Evolutionary conservation across 108 stramenopile species (phyloP).

Genomic region (Cyclotella cryptica): DNA sequence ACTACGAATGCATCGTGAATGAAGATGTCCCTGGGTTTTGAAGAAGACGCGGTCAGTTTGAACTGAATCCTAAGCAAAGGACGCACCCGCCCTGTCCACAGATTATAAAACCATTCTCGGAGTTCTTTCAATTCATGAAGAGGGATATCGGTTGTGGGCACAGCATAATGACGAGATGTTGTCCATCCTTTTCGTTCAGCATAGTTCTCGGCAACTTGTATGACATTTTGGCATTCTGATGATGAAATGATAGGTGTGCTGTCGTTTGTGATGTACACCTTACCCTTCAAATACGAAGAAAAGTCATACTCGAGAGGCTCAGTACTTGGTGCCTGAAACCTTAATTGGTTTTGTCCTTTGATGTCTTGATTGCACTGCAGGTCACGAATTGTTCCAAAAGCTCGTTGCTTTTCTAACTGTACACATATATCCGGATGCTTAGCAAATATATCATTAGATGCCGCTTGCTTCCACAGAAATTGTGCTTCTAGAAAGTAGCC

Average conservation of each 20-base stretch:
- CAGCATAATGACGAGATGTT: slow-evolving; percentile 92
- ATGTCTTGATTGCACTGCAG: background rate
- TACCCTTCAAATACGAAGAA: slow-evolving; percentile 34
- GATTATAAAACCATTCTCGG: slow-evolving; percentile 61
- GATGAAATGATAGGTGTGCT: slow-evolving; percentile 43
- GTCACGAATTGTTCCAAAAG: slow-evolving; percentile 49
- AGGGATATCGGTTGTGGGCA: slow-evolving; percentile 95
- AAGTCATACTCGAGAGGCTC: background rate
- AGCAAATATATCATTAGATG: slow-evolving; percentile 24
- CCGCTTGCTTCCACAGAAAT: slow-evolving; percentile 65
- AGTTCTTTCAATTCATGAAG: slow-evolving; percentile 73
- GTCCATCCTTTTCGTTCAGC: slow-evolving; percentile 76
- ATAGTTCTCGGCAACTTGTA: slow-evolving; percentile 56
- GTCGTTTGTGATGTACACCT: slow-evolving; percentile 45
- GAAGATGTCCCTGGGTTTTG: slow-evolving; percentile 37
- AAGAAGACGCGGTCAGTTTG: slow-evolving; percentile 3
- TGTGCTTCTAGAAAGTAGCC: slow-evolving; percentile 70
- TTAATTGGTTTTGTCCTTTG: background rate
- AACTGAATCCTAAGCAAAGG: slow-evolving; percentile 52
- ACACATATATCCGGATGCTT: slow-evolving; percentile 63
- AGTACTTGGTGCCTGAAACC: background rate
- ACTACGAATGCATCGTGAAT: slow-evolving; percentile 95
- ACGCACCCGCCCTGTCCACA: slow-evolving; percentile 35
- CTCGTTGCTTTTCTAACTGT: slow-evolving; percentile 63
- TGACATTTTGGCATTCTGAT: slow-evolving; percentile 60